Evolutionary conservation across 1,284 basidiomycete species (phyloP), one percentile per base, ranked within the genome.

Genomic region (Puccinia horiana): DNA sequence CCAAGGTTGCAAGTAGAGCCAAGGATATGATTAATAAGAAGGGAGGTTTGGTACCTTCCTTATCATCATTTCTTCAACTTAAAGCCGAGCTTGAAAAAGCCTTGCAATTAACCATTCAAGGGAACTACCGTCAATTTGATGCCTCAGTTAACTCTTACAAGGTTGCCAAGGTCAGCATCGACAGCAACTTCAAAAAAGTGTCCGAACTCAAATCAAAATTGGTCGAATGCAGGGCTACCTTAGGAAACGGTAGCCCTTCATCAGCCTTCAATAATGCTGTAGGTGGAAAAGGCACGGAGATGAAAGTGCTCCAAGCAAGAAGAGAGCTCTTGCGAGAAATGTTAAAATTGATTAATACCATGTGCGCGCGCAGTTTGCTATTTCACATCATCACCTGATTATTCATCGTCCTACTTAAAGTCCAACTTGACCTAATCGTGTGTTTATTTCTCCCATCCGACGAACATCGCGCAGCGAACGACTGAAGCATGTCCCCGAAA

Each of bases 101-200:
- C 26, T 88, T 95, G 61, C 92, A 93, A 86, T 92, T 93, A 72
- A 94, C 94, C 84, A 87, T 87, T 61, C 85, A 88, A 92, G 92
- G 92, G 84, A 92, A 96, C 86, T 96, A 95, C 86, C 92, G 95
- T 87, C 92, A 94, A 0, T 98, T 97, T 87, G 94, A 94, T 49
- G 92, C 93, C 42, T 92, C 94, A 0, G 89, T 98, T 16, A 94
- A 95, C 1, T 94, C 94, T 83, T 95, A 98, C 86, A 90, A 76
- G 23, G 61, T 82, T n/a, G 47, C 52, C n/a, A 75, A 74, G 40
- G 58, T 61, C 37, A 76, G 72, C 37, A 72, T 82, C 18, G 72
- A 82, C 11, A 47, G 63, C n/a, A 82, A 54, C 49, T 54, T 35
- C 26, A 82, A 76, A 49, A 76, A 75, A 44, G 73, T 82, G n/a